These are phyloP conservation scores for Lactarius sanguifluus DNA, from an alignment of 768 basidiomycete genomes.

Conservation along the genomic window DNA sequence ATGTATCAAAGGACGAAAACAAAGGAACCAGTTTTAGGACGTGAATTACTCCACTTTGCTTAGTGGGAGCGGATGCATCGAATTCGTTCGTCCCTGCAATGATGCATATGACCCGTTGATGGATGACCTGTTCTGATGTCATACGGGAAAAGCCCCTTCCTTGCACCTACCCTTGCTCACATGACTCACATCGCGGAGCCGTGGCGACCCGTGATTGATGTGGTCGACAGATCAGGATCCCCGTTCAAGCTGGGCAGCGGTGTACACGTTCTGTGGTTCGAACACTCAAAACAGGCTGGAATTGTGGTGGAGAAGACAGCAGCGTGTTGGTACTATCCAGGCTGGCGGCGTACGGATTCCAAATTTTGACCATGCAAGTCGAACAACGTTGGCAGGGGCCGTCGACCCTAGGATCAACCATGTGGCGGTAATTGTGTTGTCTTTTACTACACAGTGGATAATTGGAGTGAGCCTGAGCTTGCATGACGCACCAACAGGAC, in stretches of 20 bases:
- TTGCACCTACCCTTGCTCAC: not conserved
- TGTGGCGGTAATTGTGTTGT: not conserved
- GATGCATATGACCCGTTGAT: not conserved
- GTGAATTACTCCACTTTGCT: not conserved
- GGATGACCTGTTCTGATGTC: not conserved
- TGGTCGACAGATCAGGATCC: not conserved
- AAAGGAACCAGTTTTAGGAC: not conserved
- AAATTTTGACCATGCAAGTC: not conserved
- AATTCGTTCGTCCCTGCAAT: not conserved
- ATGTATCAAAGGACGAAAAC: too few species aligned
- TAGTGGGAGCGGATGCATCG: not conserved
- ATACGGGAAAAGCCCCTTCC: not conserved
- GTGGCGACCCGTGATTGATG: not conserved
- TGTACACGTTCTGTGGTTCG: not conserved
- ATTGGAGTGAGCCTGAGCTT: not conserved
- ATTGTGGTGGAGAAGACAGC: not conserved
- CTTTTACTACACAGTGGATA: not conserved
- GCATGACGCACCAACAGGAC: not conserved
- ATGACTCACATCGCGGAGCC: not conserved
- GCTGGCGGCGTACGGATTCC: not conserved
- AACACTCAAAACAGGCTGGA: not conserved
- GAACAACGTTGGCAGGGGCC: not conserved
- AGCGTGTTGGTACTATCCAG: too few species aligned
- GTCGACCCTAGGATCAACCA: not conserved
- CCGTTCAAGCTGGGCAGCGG: not conserved